Evolutionary conservation across 139 green algal genomes (phyloP), one percentile per base, ranked within the genome.

Genomic region (Coelastrella sp.): DNA sequence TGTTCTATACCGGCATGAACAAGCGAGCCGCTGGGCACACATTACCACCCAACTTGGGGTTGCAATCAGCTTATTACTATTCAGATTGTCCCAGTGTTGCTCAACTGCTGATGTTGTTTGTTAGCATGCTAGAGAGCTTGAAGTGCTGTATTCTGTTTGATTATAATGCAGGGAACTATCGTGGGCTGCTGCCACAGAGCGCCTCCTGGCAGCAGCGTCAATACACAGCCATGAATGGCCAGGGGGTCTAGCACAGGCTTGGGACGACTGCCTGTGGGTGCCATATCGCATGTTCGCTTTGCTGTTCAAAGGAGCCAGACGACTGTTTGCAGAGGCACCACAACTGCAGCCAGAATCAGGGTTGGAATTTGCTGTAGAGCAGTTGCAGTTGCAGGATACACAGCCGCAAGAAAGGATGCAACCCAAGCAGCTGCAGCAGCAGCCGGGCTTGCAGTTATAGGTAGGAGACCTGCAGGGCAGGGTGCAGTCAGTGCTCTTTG

Each of bases 181-280:
- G 16, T 87, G 82, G 82, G 32, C 65, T 54, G 82, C 82, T 78
- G 82, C 82, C 65, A 87, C 82, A 54, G 65, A 87, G 82, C 82
- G 82, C 3, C 65, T 87, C 64, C 7, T 87, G 32, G 54, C 82
- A 64, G 82, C 82, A 16, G 82, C 82, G 0, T 87, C 82, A 5
- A 87, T 87, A 14, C 13, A 23, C 5, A 7, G 19, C 0, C 59
- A 60, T 17, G 80, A 86, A 32, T 87, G 82, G 82, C 82, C 82
- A 47, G 82, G 82, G 3, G 64, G 64, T 16, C 60, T 71, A 47
- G 14, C 23, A 8, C 82, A 78, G 19, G 54, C 59, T 16, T 78
- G 23, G 82, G 82, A 87, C 23, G 82, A 87, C 32, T 77, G 65
- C 65, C 65, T 87, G 64, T 87, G 82, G 82, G 47, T 65, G 64